These are phyloP conservation scores for Lyophyllum semitale DNA, from an alignment of 768 basidiomycete species.

Conservation along the genomic window DNA sequence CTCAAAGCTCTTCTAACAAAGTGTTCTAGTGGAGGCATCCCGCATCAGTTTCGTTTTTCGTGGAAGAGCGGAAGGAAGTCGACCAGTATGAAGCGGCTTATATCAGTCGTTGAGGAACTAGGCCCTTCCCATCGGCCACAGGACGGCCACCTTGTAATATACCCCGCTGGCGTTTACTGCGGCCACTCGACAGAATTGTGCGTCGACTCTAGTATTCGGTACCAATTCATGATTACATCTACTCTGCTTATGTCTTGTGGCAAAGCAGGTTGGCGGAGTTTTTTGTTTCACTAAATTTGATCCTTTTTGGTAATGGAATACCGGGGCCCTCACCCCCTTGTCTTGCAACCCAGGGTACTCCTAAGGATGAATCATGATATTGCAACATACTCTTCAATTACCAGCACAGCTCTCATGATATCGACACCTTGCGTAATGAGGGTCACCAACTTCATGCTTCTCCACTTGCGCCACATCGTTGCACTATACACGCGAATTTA, in stretches of 20 bases:
- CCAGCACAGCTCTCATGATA: neutral
- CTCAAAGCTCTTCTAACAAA: neutral
- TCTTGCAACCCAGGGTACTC: neutral
- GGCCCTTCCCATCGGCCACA: neutral
- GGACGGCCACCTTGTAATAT: neutral
- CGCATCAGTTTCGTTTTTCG: conserved; percentile 45
- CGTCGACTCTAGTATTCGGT: neutral
- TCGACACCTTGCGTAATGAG: neutral
- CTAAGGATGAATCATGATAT: neutral
- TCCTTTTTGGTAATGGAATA: neutral
- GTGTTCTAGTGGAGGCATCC: conserved; percentile 38
- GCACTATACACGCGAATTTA: too few species aligned
- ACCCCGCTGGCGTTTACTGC: neutral
- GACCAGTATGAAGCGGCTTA: conserved; percentile 43
- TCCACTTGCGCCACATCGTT: too few species aligned
- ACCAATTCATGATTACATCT: neutral
- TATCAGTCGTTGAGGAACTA: conserved; percentile 2
- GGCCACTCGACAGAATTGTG: neutral
- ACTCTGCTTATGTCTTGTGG: neutral
- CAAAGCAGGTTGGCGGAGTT: neutral
- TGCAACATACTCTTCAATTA: neutral
- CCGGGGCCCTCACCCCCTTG: too few species aligned
- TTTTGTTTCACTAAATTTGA: neutral
- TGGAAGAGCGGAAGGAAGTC: conserved; percentile 40
- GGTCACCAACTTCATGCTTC: too few species aligned